Evolutionary conservation across 768 basidiomycete species (phyloP).

Genomic region (Scleroderma citrinum): DNA sequence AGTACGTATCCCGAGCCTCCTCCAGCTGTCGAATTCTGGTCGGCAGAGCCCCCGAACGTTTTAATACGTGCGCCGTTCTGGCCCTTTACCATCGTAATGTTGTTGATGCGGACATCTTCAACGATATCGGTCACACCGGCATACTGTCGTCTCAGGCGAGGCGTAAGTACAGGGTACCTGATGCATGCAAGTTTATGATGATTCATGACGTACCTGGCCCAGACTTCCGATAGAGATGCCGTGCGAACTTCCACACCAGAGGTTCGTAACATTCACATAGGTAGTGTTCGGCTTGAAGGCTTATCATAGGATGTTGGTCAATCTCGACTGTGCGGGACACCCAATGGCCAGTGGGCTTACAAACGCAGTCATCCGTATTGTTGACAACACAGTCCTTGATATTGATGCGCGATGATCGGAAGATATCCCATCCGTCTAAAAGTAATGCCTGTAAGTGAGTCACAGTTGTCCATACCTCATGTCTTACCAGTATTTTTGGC

Average conservation of each 20-base stretch:
- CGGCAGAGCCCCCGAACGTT: slow-evolving; percentile 41
- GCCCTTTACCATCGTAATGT: slow-evolving; percentile 40
- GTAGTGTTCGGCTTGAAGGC: too few relatives aligned
- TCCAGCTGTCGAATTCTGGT: slow-evolving; percentile 33
- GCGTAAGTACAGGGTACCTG: too few relatives aligned
- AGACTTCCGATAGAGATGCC: too few relatives aligned
- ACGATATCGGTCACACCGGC: slow-evolving; percentile 38
- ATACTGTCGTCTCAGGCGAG: slow-evolving; percentile 18
- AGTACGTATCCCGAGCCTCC: slow-evolving; percentile 39
- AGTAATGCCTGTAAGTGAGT: background rate
- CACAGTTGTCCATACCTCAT: background rate
- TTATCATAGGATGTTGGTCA: too few relatives aligned
- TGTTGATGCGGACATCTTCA: slow-evolving; percentile 36
- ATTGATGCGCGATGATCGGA: slow-evolving; percentile 31
- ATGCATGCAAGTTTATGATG: too few relatives aligned
- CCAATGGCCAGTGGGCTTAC: too few relatives aligned
- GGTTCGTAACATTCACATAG: too few relatives aligned
- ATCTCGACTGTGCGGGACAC: too few relatives aligned
- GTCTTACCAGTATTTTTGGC: slow-evolving; percentile 30
- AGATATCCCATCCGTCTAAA: slow-evolving; percentile 46
- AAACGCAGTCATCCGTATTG: slow-evolving; percentile 39
- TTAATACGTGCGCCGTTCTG: slow-evolving; percentile 50
- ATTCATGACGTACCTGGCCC: too few relatives aligned
- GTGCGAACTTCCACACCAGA: too few relatives aligned
- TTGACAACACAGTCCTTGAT: slow-evolving; percentile 34